phyloP scores from a whole-genome alignment of 192 early-diverging fungal species.

The Geosiphon pyriformis region DNA sequence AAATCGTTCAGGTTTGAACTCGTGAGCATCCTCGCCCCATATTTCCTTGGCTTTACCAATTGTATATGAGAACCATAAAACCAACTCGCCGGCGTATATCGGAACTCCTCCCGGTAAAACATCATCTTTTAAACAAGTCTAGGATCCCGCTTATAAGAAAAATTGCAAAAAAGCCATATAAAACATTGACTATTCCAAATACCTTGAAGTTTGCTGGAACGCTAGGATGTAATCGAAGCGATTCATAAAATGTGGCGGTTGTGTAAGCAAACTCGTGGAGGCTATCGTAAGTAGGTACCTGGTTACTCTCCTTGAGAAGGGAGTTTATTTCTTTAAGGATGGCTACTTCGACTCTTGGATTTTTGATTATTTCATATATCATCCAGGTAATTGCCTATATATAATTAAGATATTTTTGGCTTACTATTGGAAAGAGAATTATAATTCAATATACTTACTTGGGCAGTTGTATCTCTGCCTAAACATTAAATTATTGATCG shows the following conservation, averaged over 20 bases:
- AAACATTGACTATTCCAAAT: constrained; percentile 16
- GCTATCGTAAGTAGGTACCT: neutral
- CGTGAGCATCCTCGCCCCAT: constrained; percentile 59
- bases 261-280: neutral
- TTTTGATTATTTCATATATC: neutral
- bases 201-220: constrained; percentile 56
- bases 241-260: constrained; percentile 34
- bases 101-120: constrained; percentile 56
- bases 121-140: constrained; percentile 40
- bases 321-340: neutral
- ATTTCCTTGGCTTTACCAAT: constrained; percentile 47
- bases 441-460: constrained; percentile 25
- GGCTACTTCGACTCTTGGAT: neutral
- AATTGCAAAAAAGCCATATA: neutral
- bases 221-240: constrained; percentile 59
- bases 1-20: constrained; percentile 66
- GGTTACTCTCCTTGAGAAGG: neutral
- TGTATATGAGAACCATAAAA: constrained; percentile 47
- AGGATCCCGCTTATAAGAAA: neutral
- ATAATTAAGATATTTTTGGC: neutral
- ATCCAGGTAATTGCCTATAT: neutral
- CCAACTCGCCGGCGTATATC: constrained; percentile 45
- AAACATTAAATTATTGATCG: constrained; percentile 14
- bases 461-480: constrained; percentile 59
- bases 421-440: neutral